These are phyloP conservation scores for Malassezia equina DNA, from an alignment of 1,284 basidiomycete species.

Conservation along the genomic window DNA sequence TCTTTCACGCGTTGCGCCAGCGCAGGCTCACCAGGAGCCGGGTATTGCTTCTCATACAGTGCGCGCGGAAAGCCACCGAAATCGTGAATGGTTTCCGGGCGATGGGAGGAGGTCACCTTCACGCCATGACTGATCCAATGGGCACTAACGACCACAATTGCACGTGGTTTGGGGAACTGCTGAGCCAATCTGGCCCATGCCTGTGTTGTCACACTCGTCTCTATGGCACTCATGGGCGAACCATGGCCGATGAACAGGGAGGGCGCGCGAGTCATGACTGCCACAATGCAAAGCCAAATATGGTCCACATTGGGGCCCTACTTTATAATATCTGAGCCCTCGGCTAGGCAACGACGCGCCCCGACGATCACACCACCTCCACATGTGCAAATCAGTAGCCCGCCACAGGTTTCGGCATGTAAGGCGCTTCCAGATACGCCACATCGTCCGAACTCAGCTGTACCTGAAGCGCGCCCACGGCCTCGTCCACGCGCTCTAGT, in stretches of 20 bases:
- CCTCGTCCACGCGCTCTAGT: slow-evolving; percentile 12
- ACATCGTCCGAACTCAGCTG: slow-evolving; percentile 2
- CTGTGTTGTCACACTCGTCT: background rate
- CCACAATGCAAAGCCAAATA: background rate
- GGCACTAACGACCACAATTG: background rate
- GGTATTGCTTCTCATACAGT: background rate
- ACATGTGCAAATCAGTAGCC: slow-evolving; percentile 6
- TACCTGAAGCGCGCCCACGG: slow-evolving; percentile 5
- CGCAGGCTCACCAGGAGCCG: background rate
- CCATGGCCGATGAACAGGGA: background rate
- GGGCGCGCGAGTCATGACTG: background rate
- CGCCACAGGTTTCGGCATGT: slow-evolving; percentile 4
- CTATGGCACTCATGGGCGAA: background rate
- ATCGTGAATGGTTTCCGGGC: background rate
- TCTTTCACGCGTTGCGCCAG: background rate
- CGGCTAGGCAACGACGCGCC: background rate
- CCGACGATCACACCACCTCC: background rate
- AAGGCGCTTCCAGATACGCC: slow-evolving; percentile 9
- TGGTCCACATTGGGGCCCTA: background rate
- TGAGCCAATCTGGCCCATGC: background rate
- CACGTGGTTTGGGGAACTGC: background rate
- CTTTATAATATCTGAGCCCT: background rate
- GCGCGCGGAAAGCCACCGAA: background rate
- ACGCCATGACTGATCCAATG: background rate
- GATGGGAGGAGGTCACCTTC: background rate